Conservation (phyloP, 2,329 filamentous ascomycete genomes). For the Onygenales sp. region DNA sequence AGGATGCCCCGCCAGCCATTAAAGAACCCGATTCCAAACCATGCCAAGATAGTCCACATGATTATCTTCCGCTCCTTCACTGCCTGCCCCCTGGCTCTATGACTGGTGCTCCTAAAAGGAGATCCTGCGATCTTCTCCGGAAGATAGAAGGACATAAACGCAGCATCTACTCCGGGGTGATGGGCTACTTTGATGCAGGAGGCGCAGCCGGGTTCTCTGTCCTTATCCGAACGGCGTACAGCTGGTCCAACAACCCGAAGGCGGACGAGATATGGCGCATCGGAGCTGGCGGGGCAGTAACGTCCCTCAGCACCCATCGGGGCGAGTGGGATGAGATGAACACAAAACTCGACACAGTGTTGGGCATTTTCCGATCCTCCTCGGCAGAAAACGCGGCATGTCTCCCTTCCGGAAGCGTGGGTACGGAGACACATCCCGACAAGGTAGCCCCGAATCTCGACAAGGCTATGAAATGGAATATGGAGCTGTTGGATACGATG, state of each 20-base stretch:
- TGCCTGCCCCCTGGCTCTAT: conserved; percentile 84
- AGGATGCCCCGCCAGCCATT: conserved; percentile 11
- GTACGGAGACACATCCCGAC: no score
- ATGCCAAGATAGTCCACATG: conserved; percentile 23
- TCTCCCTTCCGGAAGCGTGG: neutral
- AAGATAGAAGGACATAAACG: conserved; percentile 56
- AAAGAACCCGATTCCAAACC: neutral
- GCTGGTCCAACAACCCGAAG: conserved; percentile 17
- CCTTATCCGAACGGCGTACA: conserved; percentile 71
- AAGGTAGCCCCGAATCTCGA: no score
- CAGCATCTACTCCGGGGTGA: conserved; percentile 75
- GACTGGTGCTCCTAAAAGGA: conserved; percentile 92
- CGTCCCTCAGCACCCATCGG: conserved; percentile 67
- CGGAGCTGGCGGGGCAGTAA: conserved; percentile 84
- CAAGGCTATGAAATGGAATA: no score
- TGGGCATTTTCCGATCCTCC: conserved; percentile 27
- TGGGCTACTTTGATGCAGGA: conserved; percentile 80
- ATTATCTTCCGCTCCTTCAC: conserved; percentile 65
- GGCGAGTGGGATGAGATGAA: conserved; percentile 89
- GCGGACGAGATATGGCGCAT: conserved; percentile 56
- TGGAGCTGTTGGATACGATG: no score
- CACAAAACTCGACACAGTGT: conserved; percentile 52
- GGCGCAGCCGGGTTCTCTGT: conserved; percentile 86
- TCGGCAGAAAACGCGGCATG: neutral
- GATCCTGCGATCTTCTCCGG: conserved; percentile 73